Base-by-base conservation (phyloP, 2,329 filamentous ascomycete species). In the Ophiosphaerella narmari region DNA sequence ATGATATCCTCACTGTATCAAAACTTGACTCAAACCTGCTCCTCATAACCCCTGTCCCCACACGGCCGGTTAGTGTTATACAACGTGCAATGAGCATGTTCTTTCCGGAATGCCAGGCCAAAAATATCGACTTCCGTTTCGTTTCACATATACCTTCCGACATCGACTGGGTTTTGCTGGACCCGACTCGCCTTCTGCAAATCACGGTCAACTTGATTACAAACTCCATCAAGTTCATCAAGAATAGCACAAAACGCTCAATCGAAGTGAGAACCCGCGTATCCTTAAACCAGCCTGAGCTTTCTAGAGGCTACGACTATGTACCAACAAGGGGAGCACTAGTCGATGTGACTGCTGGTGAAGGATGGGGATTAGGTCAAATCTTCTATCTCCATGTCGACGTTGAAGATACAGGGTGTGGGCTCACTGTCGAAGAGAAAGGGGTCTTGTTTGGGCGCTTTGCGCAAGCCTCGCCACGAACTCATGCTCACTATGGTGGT, bases 221-320 rank as follows among this genome's bases (percentile, higher is more conserved):
- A 7, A 78, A 78, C 41, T 72, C 74, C 0, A 76, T 79, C 64
- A 79, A 79, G 46, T 79, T 79, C 54, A 79, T 75, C 0, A 66
- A 73, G 31, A 63, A 68, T 37, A 60, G 63, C 3, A 42, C 63
- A 0, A 58, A 49, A n/a, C 69, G 75, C 3, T 60, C 60, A 6
- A 74, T 79, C 47, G 70, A 60, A 0, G 68, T 78, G 4, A 70
- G 65, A 21, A 54, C 77, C 7, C 68, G 73, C 21, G 74, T 72
- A 5, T 55, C 56, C 4, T 21, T 39, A 1, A 49, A 86, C 1
- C 50, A 55, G 39, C 63, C 63, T 2, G 56, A 57, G 54, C n/a
- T 46, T 21, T 43, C 29, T 34, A 32, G 57, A 40, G 58, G 49
- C 3, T 67, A 66, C 32, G 48, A 66, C n/a, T 69, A 64, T 39